Evolutionary conservation across 148 eudicot genomes (phyloP).

Genomic region (Persicaria maculosa): DNA sequence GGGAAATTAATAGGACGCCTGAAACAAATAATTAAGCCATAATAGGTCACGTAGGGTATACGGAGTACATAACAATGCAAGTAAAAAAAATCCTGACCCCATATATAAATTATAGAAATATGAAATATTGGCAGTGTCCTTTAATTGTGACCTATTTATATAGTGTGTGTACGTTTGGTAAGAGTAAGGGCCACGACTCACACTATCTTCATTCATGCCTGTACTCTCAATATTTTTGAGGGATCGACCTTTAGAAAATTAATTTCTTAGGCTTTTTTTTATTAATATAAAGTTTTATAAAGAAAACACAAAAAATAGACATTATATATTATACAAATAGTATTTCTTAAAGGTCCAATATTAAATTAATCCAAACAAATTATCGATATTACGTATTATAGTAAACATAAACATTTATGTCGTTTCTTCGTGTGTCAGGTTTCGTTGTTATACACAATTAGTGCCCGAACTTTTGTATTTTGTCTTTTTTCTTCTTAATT

Average conservation of each 20-base stretch:
- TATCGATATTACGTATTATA: not conserved
- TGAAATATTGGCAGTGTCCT: slow-evolving; percentile 11
- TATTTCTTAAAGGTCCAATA: not conserved
- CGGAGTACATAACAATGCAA: not conserved
- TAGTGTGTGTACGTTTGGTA: not conserved
- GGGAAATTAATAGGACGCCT: slow-evolving; percentile 1
- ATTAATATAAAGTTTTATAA: not conserved
- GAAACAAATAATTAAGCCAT: slow-evolving; percentile 4
- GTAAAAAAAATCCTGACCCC: not conserved
- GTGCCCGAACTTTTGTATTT: not conserved
- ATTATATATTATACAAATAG: not conserved
- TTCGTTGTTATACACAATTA: not conserved
- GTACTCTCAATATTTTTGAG: not conserved
- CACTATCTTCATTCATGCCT: not conserved
- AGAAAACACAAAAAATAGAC: not conserved
- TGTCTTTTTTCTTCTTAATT: too few relatives aligned
- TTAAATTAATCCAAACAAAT: not conserved
- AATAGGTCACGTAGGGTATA: not conserved
- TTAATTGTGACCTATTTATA: not conserved
- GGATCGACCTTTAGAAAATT: not conserved
- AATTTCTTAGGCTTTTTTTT: not conserved
- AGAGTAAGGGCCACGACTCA: not conserved
- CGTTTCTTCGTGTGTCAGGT: too few relatives aligned
- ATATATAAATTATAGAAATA: not conserved
- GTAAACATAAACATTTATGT: not conserved